Percentiles rank a stretch among this genome's conserved stretches.
phyloP scores from a whole-genome alignment of 2,329 filamentous ascomycete genomes.

The Tolypocladium tundrense region DNA sequence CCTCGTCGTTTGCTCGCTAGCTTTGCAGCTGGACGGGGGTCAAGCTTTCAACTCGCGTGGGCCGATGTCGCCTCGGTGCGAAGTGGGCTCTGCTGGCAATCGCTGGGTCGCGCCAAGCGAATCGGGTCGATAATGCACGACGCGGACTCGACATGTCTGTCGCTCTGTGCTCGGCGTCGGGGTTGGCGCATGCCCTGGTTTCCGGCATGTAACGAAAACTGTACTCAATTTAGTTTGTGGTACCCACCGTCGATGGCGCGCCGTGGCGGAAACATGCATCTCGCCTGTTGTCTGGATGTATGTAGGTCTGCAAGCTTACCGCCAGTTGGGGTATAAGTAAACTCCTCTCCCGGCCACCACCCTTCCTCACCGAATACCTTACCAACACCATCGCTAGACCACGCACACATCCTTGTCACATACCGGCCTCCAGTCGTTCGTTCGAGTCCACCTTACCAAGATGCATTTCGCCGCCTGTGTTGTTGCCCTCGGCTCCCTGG shows the following conservation, averaged over 20 bases:
- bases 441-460: slow-evolving; percentile 5
- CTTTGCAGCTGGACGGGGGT: neutral
- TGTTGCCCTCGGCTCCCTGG: slow-evolving; percentile 17
- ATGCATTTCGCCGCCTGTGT: slow-evolving; percentile 18
- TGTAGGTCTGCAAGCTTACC: neutral
- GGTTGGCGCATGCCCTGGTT: neutral
- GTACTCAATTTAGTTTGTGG: neutral
- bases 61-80: neutral
- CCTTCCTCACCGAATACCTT: neutral
- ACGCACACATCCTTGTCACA: neutral
- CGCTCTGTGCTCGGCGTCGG: neutral
- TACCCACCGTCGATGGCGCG: neutral
- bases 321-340: neutral
- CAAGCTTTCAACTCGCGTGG: neutral
- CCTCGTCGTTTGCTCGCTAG: neutral
- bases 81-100: neutral
- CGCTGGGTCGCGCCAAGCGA: neutral
- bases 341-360: neutral
- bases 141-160: neutral
- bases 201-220: neutral
- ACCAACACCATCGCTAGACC: neutral
- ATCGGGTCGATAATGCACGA: neutral
- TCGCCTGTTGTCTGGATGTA: neutral
- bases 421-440: slow-evolving; percentile 3
- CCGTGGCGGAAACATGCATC: neutral